phyloP scores from a whole-genome alignment of 768 basidiomycete genomes.

The Cytidiella melzeri region DNA sequence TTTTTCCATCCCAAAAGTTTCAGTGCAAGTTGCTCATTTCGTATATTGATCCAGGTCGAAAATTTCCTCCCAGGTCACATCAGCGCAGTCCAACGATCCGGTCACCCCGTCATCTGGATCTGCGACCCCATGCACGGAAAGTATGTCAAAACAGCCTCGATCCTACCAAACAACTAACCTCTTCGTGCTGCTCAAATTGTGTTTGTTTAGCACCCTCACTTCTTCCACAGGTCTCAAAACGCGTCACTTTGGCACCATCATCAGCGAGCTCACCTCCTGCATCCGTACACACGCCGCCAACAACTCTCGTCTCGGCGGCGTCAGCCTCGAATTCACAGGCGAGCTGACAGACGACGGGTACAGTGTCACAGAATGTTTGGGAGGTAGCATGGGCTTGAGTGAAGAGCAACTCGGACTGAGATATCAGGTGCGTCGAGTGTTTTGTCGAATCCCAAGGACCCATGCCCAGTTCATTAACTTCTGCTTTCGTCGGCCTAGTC shows the following conservation, averaged over 20 bases:
- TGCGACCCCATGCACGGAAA: slow-evolving; percentile 99
- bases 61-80: slow-evolving; percentile 76
- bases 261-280: slow-evolving; percentile 78
- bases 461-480: too few species aligned
- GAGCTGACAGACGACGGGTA: slow-evolving; percentile 87
- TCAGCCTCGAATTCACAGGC: slow-evolving; percentile 68
- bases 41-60: slow-evolving; percentile 76
- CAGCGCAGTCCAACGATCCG: slow-evolving; percentile 65
- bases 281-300: slow-evolving; percentile 73
- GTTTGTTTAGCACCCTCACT: slow-evolving; percentile 67
- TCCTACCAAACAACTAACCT: too few species aligned
- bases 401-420: slow-evolving; percentile 88
- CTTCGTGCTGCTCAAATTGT: too few species aligned
- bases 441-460: neutral
- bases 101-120: slow-evolving; percentile 89
- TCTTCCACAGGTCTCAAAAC: slow-evolving; percentile 83
- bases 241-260: slow-evolving; percentile 82
- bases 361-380: slow-evolving; percentile 94
- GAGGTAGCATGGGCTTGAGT: slow-evolving; percentile 90
- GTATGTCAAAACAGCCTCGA: too few species aligned
- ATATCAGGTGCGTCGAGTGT: slow-evolving; percentile 58
- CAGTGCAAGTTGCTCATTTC: too few species aligned
- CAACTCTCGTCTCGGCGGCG: slow-evolving; percentile 67
- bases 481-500: too few species aligned
- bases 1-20: too few species aligned